phyloP scores from a whole-genome alignment of 1,139 yeast genomes.

The Saccharomyces hybrid region DNA sequence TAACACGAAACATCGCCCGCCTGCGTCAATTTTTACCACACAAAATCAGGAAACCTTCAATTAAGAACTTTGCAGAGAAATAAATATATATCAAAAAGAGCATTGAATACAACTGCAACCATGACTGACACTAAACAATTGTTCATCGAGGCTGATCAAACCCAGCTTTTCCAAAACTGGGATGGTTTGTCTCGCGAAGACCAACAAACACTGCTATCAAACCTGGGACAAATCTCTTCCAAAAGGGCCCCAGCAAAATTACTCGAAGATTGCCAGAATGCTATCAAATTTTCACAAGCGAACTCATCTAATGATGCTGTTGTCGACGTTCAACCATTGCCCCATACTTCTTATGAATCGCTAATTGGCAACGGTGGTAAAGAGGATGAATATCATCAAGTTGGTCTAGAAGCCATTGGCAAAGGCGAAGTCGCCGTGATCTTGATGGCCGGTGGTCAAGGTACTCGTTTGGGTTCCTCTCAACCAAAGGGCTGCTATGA shows the following conservation, averaged over 20 bases:
- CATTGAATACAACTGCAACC: neutral
- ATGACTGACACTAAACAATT: conserved; percentile 14
- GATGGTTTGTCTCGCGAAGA: conserved; percentile 15
- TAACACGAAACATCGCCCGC: neutral
- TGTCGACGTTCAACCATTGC: conserved; percentile 23
- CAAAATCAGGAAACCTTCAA: neutral
- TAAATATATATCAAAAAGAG: neutral
- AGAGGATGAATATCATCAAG: conserved; percentile 42
- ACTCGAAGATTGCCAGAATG: conserved; percentile 21
- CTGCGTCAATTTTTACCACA: neutral
- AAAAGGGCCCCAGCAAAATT: conserved; percentile 18
- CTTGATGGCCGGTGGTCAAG: conserved; percentile 97
- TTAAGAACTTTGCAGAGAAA: neutral
- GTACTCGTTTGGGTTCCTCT: conserved; percentile 83
- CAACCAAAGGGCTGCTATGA: conserved; percentile 92
- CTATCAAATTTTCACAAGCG: conserved; percentile 16
- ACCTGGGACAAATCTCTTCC: conserved; percentile 16
- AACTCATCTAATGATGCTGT: conserved; percentile 4
- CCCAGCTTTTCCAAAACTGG: conserved; percentile 24
- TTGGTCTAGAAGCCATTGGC: conserved; percentile 65
- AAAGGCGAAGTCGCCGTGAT: conserved; percentile 77
- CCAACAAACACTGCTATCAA: conserved; percentile 12
- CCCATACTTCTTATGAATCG: conserved; percentile 27
- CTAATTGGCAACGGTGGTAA: conserved; percentile 24
- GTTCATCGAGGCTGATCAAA: conserved; percentile 24